Evolutionary conservation across 2,329 filamentous ascomycete genomes (phyloP).

Genomic region (Alternaria solani): DNA sequence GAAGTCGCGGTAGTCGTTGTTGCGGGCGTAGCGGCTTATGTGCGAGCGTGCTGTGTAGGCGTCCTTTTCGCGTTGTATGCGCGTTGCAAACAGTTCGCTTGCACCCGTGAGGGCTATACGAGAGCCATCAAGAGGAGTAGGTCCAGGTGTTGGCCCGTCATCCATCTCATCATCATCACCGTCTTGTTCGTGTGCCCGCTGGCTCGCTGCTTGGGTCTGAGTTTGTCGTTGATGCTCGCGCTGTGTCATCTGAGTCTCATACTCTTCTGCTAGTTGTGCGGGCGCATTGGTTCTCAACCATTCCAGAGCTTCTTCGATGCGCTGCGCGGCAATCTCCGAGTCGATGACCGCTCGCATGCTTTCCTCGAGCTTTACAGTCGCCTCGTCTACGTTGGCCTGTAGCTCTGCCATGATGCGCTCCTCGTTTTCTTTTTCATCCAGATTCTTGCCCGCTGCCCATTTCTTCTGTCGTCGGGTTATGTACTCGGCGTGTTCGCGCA

Average conservation of each 20-base stretch:
- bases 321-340: conserved; percentile 57
- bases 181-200: conserved; percentile 24
- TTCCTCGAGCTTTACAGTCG: conserved; percentile 66
- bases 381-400: conserved; percentile 56
- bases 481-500: conserved; percentile 52
- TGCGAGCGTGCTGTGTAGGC: conserved; percentile 53
- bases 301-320: conserved; percentile 55
- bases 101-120: conserved; percentile 45
- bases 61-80: conserved; percentile 53
- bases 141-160: conserved; percentile 49
- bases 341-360: conserved; percentile 67
- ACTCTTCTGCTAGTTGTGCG: conserved; percentile 38
- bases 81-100: conserved; percentile 48
- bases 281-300: conserved; percentile 52
- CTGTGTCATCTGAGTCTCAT: conserved; percentile 49
- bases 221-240: conserved; percentile 45
- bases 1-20: conserved; percentile 69
- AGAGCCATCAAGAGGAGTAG: conserved; percentile 47
- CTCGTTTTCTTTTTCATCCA: conserved; percentile 51
- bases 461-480: conserved; percentile 45
- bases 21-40: conserved; percentile 61
- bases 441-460: conserved; percentile 46
- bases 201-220: conserved; percentile 34
- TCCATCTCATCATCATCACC: conserved; percentile 42
- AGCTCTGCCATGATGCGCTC: conserved; percentile 52